Evolutionary conservation across 2,329 filamentous ascomycete species (phyloP).

Genomic region (Fusarium algeriense): DNA sequence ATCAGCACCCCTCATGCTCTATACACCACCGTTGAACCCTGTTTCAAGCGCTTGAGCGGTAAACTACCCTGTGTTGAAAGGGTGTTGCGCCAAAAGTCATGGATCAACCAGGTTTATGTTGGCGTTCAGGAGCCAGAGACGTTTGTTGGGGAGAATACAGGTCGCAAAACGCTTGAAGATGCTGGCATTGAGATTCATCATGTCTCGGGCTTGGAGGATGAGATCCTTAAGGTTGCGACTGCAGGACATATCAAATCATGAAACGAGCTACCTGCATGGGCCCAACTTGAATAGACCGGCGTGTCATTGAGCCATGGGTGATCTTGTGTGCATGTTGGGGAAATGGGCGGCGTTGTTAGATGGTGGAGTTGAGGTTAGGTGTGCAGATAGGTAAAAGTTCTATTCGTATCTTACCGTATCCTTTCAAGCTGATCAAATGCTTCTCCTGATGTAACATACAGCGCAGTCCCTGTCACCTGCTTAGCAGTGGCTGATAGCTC

Average conservation of each 20-base stretch:
- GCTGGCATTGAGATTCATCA: constrained; percentile 80
- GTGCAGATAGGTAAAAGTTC: background rate
- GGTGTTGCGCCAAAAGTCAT: constrained; percentile 72
- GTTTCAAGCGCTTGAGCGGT: constrained; percentile 78
- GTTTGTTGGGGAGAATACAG: constrained; percentile 87
- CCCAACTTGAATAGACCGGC: too few relatives aligned
- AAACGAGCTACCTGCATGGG: background rate
- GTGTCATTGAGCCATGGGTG: too few relatives aligned
- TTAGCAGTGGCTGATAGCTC: background rate
- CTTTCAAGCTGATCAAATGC: background rate
- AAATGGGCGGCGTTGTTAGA: background rate
- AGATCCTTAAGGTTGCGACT: constrained; percentile 85
- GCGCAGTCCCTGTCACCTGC: too few relatives aligned
- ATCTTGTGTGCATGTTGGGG: background rate
- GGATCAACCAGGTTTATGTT: constrained; percentile 83
- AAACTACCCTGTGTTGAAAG: constrained; percentile 84
- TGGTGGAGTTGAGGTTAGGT: background rate
- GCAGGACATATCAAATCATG: constrained; percentile 73
- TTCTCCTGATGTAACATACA: background rate
- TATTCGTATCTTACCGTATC: background rate
- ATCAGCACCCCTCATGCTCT: constrained; percentile 61
- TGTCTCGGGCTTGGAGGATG: constrained; percentile 79
- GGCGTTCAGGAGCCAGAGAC: constrained; percentile 91
- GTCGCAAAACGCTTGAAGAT: constrained; percentile 75
- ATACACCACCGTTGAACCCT: constrained; percentile 95